Conservation (phyloP, 2,329 filamentous ascomycete species). For the Alternaria sp. region DNA sequence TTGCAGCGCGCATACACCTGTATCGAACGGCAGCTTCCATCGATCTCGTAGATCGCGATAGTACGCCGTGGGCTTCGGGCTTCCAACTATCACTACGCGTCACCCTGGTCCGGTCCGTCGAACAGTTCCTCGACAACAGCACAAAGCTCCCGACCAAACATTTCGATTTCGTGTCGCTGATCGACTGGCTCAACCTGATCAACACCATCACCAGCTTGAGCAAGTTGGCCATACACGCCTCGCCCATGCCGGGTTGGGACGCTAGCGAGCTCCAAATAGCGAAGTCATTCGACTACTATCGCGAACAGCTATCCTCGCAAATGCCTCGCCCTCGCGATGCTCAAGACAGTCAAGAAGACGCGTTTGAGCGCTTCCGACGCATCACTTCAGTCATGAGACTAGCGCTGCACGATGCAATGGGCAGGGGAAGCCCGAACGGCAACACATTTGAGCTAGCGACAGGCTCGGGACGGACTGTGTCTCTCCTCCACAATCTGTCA, state of each 20-base stretch:
- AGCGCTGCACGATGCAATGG: slow-evolving; percentile 27
- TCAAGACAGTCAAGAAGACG: slow-evolving; percentile 33
- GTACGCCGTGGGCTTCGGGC: slow-evolving; percentile 39
- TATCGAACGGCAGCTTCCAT: slow-evolving; percentile 36
- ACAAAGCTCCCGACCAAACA: slow-evolving; percentile 33
- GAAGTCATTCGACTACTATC: slow-evolving; percentile 42
- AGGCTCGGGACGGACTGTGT: slow-evolving; percentile 41
- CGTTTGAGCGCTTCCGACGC: slow-evolving; percentile 44
- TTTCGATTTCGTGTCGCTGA: slow-evolving; percentile 38
- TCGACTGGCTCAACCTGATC: slow-evolving; percentile 43
- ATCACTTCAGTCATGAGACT: slow-evolving; percentile 42
- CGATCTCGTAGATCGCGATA: slow-evolving; percentile 39
- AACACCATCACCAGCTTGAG: slow-evolving; percentile 38
- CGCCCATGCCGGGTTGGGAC: slow-evolving; percentile 44
- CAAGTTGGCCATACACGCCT: slow-evolving; percentile 37
- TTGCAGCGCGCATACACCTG: slow-evolving; percentile 37
- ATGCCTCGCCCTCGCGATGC: slow-evolving; percentile 38
- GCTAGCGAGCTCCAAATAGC: slow-evolving; percentile 39
- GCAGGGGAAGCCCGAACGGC: slow-evolving; percentile 37
- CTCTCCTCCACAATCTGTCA: slow-evolving; percentile 41
- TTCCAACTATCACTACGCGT: slow-evolving; percentile 46
- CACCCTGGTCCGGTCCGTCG: slow-evolving; percentile 38
- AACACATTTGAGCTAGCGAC: slow-evolving; percentile 45
- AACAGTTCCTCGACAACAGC: slow-evolving; percentile 44
- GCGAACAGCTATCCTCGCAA: slow-evolving; percentile 38